phyloP scores from a whole-genome alignment of 192 early-diverging fungal genomes.

The Entophlyctis luteolus region DNA sequence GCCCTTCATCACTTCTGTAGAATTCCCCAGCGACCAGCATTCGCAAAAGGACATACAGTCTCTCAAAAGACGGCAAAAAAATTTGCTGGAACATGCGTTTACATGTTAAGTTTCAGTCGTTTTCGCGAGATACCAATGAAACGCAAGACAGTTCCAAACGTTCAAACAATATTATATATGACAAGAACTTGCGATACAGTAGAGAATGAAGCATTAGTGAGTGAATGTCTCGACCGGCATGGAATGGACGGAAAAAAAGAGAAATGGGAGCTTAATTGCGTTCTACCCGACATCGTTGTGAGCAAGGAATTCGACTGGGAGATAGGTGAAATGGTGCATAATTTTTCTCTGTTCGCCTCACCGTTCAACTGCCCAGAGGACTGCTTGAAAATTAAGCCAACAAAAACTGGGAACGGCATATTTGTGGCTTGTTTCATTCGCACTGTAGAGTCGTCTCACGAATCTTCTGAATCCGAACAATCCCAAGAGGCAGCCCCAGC shows the following conservation, averaged over 20 bases:
- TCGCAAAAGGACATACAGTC: conserved; percentile 47
- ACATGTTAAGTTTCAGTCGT: conserved; percentile 27
- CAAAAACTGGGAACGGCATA: conserved; percentile 78
- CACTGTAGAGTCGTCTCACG: neutral
- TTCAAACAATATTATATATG: conserved; percentile 79
- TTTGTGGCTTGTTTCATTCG: conserved; percentile 80
- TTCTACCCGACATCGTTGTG: conserved; percentile 43
- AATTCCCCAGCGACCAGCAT: conserved; percentile 61
- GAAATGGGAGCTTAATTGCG: conserved; percentile 49
- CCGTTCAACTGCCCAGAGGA: conserved; percentile 37
- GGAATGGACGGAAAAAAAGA: too few species aligned
- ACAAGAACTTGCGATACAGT: conserved; percentile 84
- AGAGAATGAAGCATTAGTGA: conserved; percentile 90
- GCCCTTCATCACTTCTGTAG: conserved; percentile 34
- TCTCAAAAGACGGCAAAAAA: conserved; percentile 56
- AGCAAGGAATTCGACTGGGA: conserved; percentile 29
- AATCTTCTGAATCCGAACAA: conserved; percentile 7
- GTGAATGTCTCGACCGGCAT: conserved; percentile 51
- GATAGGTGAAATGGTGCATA: conserved; percentile 19
- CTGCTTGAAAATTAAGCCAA: conserved; percentile 48
- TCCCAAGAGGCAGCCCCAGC: neutral
- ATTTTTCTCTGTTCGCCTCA: conserved; percentile 9
- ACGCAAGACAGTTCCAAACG: conserved; percentile 60
- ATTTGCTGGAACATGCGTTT: conserved; percentile 71
- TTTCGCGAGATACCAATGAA: neutral